phyloP scores from a whole-genome alignment of 1,284 basidiomycete species.

The Cryptococcus wingfieldii region DNA sequence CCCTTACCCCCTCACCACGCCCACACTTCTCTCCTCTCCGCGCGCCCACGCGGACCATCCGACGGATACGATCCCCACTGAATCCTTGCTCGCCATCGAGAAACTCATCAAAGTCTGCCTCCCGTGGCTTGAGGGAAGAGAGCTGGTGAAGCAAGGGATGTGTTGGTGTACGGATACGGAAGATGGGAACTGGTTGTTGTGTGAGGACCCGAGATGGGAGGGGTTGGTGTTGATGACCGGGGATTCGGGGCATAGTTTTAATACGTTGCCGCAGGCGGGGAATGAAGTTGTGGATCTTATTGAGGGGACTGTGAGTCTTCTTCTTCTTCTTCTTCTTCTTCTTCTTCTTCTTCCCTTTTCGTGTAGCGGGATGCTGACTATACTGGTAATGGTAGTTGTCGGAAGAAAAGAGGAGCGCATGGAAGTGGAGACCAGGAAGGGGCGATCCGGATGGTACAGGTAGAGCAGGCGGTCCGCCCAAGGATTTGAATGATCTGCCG shows the following conservation, averaged over 20 bases:
- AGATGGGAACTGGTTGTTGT: conserved; percentile 34
- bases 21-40: conserved; percentile 33
- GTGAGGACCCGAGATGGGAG: conserved; percentile 35
- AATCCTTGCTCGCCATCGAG: conserved; percentile 19
- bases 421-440: conserved; percentile 36
- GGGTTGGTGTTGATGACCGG: conserved; percentile 37
- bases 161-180: conserved; percentile 47
- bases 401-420: conserved; percentile 20
- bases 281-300: conserved; percentile 43
- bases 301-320: conserved; percentile 26
- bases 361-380: no score
- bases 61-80: conserved; percentile 38
- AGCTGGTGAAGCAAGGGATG: conserved; percentile 33
- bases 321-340: background rate
- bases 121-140: conserved; percentile 26
- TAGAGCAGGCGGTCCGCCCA: conserved; percentile 12
- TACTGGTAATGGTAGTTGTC: conserved; percentile 15
- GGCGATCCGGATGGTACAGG: conserved; percentile 20
- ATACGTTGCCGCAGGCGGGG: conserved; percentile 50
- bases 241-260: conserved; percentile 36
- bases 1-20: conserved; percentile 19
- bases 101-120: conserved; percentile 30
- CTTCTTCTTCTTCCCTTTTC: no score
- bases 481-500: conserved; percentile 28
- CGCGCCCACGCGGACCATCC: conserved; percentile 43